Evolutionary conservation across 495 filamentous ascomycete genomes (phyloP).

Genomic region (Tricharina praecox): DNA sequence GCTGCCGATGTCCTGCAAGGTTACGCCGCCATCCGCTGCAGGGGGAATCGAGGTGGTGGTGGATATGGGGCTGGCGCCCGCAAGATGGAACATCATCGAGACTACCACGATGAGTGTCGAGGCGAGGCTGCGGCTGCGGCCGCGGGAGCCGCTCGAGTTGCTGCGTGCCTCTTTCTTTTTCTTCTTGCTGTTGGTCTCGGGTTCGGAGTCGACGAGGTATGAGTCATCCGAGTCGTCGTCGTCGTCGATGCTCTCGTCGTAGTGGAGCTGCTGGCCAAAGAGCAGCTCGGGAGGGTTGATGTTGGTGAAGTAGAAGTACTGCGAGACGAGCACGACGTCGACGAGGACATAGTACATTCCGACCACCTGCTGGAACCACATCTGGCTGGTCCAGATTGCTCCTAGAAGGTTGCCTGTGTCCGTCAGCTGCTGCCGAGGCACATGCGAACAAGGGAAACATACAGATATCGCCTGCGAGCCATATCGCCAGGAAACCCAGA

Average conservation of each 20-base stretch:
- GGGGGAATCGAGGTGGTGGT: slow-evolving; percentile 15
- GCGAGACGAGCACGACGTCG: slow-evolving; percentile 43
- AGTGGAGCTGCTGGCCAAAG: slow-evolving; percentile 6
- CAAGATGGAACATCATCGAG: slow-evolving; percentile 15
- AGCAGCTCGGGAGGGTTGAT: not conserved
- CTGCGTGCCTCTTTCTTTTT: too few relatives aligned
- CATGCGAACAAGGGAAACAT: not conserved
- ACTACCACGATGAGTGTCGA: slow-evolving; percentile 15
- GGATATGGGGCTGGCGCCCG: slow-evolving; percentile 13
- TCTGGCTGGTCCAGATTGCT: slow-evolving; percentile 48
- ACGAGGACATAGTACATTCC: slow-evolving; percentile 50
- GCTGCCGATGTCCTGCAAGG: slow-evolving; percentile 30
- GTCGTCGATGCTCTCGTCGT: slow-evolving; percentile 13
- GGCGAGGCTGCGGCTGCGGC: slow-evolving; percentile 7
- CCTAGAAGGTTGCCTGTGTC: slow-evolving; percentile 41
- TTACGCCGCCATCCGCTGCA: slow-evolving; percentile 28
- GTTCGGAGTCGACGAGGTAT: not conserved
- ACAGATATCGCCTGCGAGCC: slow-evolving; percentile 51
- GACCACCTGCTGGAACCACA: slow-evolving; percentile 52
- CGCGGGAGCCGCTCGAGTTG: slow-evolving; percentile 13
- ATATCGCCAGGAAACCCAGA: slow-evolving; percentile 51
- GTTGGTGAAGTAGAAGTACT: slow-evolving; percentile 54
- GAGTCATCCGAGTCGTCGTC: slow-evolving; percentile 6
- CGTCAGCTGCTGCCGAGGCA: not conserved
- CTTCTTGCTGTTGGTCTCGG: slow-evolving; percentile 15